These are phyloP conservation scores for Zasmidium angulare DNA, from an alignment of 2,329 filamentous ascomycete species.

Conservation along the genomic window DNA sequence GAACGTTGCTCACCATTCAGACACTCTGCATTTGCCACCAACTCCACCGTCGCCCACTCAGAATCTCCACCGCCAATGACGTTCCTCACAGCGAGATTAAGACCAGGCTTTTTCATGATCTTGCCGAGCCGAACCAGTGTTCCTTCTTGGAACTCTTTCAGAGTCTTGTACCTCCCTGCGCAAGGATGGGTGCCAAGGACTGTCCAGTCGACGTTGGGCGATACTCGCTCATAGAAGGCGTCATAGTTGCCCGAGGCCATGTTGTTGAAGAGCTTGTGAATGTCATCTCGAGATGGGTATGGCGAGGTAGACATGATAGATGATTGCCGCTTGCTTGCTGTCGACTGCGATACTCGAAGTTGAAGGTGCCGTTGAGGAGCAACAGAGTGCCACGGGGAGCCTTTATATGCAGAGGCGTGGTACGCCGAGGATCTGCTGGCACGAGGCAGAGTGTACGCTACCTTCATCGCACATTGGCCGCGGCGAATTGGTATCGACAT, in stretches of 20 bases:
- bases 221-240: slow-evolving; percentile 16
- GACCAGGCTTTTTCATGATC: slow-evolving; percentile 16
- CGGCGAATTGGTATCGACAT: too few relatives aligned
- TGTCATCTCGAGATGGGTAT: slow-evolving; percentile 7
- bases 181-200: slow-evolving; percentile 22
- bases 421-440: too few relatives aligned
- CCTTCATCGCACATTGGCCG: too few relatives aligned
- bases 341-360: too few relatives aligned
- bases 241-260: slow-evolving; percentile 11
- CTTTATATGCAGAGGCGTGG: too few relatives aligned
- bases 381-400: too few relatives aligned
- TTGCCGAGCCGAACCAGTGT: slow-evolving; percentile 14
- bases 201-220: slow-evolving; percentile 21
- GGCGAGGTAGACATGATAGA: slow-evolving; percentile 1
- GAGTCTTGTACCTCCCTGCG: slow-evolving; percentile 16
- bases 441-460: too few relatives aligned
- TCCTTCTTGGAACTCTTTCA: slow-evolving; percentile 12
- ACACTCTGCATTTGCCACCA: slow-evolving; percentile 16
- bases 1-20: slow-evolving; percentile 13
- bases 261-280: slow-evolving; percentile 15
- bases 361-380: too few relatives aligned
- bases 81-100: slow-evolving; percentile 18
- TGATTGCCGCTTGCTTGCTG: neutral
- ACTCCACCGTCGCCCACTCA: slow-evolving; percentile 20
- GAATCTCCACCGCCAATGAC: slow-evolving; percentile 20